A percentile compares a stretch with the other conserved stretches of the same genome.
Evolutionary conservation across 352 stramenopile genomes (phyloP).

Genomic region (Peronospora destructor): DNA sequence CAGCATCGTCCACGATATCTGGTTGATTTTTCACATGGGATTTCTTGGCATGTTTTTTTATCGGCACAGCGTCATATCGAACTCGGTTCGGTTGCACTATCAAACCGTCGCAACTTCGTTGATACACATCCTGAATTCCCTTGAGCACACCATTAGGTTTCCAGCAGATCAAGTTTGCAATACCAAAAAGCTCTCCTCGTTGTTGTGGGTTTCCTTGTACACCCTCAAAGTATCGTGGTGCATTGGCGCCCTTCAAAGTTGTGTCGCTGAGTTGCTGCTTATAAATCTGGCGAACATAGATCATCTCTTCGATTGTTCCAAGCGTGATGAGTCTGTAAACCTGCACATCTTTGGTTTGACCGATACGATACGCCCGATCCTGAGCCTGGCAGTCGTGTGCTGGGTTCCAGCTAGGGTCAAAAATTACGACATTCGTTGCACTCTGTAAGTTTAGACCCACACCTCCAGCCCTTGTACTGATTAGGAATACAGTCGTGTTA

Average conservation of each 20-base stretch:
- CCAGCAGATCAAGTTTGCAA: slow-evolving; percentile 70
- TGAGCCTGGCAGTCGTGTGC: slow-evolving; percentile 80
- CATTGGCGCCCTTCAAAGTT: slow-evolving; percentile 61
- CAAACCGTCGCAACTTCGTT: slow-evolving; percentile 42
- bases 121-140: slow-evolving; percentile 66
- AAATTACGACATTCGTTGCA: slow-evolving; percentile 82
- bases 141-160: slow-evolving; percentile 68
- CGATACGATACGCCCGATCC: slow-evolving; percentile 80
- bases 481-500: slow-evolving; percentile 62
- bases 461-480: slow-evolving; percentile 70
- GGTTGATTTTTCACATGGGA: too few relatives aligned
- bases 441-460: slow-evolving; percentile 72
- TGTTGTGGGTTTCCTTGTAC: slow-evolving; percentile 69
- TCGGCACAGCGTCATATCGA: slow-evolving; percentile 30
- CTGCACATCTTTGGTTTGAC: slow-evolving; percentile 79
- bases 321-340: slow-evolving; percentile 81
- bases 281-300: slow-evolving; percentile 84
- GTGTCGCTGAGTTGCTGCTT: slow-evolving; percentile 82
- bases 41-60: slow-evolving; percentile 24
- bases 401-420: slow-evolving; percentile 86
- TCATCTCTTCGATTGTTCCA: slow-evolving; percentile 86
- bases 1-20: slow-evolving; percentile 29
- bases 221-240: slow-evolving; percentile 73
- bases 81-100: slow-evolving; percentile 54
- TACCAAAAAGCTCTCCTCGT: slow-evolving; percentile 70